Evolutionary conservation across 139 green algal species (phyloP), one percentile per base, ranked within the genome.

Genomic region (Pseudopediastrum boryanum): DNA sequence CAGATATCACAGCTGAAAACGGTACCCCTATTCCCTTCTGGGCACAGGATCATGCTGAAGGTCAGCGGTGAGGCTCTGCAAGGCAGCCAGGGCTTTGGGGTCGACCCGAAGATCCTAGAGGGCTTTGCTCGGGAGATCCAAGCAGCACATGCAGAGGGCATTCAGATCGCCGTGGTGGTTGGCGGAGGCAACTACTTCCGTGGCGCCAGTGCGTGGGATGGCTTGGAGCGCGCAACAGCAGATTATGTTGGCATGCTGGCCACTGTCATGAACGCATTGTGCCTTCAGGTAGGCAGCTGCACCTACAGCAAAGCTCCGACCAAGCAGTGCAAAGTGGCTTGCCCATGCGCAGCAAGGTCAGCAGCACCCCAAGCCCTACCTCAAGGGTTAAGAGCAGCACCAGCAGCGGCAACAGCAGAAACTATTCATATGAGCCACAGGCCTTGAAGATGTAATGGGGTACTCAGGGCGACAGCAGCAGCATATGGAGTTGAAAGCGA

Each of bases 231-330:
- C 8, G 90, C 96, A 4, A 97, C 91, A 25, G 96, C 94, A 2
- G 96, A 99, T 81, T 97, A 99, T 69, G 97, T 99, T 64, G 89
- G 96, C 72, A 99, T 99, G 96, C 89, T 99, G 38, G 96, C 96
- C 0, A 99, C 96, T 3, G 92, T 97, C 33, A 99, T 99, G 96
- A 99, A 99, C 72, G 91, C 96, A 2, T 84, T 99, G 25, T 93
- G 89, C 65, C 80, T 99, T 38, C 90, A 95, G 85, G 84, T 89
- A 46, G 2, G 86, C 63, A n/a, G n/a, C n/a, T n/a, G n/a, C n/a
- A n/a, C n/a, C n/a, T n/a, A n/a, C n/a, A n/a, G n/a, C n/a, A n/a
- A n/a, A n/a, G n/a, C n/a, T n/a, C n/a, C n/a, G n/a, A n/a, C n/a
- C n/a, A n/a, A n/a, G n/a, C n/a, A n/a, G n/a, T n/a, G n/a, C n/a